Evolutionary conservation across 2,329 filamentous ascomycete species (phyloP), one percentile per base, ranked within the genome.

Genomic region (Aspergillus ibericus): DNA sequence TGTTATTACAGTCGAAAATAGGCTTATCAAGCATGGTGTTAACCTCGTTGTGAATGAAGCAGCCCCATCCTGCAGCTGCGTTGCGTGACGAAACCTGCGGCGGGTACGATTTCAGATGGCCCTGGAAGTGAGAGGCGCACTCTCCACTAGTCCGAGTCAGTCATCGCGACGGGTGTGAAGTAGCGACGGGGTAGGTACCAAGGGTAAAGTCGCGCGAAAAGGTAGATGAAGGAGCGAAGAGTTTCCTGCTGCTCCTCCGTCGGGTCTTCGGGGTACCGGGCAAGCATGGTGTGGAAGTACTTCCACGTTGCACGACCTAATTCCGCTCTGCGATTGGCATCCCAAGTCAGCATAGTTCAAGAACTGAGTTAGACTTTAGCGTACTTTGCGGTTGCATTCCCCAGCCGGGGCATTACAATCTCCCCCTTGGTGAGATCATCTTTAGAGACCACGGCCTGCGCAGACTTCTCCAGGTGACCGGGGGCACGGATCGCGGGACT

Each of bases 291-390:
- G 71, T 88, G 86, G 63, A 88, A 80, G 63, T 87, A 80, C 68
- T 87, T 86, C 86, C 86, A 88, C 35, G 85, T 82, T 57, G 86
- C 83, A 61, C 85, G 82, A 61, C 86, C 86, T 27, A 88, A 78
- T 72, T 88, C 86, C 60, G 83, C 85, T 73, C 82, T 84, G 58
- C 50, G 50, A 38, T 58, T 54, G 16, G n/a, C 40, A 48, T 29
- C 58, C 32, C 25, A 8, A n/a, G 35, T 63, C 51, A 64, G 59
- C 59, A 51, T 25, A 15, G 20, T 46, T 15, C 16, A 25, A 15
- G 8, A 38, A 15, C 18, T 16, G 18, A 35, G 10, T n/a, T 13
- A 49, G 15, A 52, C 27, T n/a, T 16, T 22, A 13, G 12, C 71
- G 63, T 72, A 79, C 77, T 81, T 82, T 13, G 75, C 73, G 4